Evolutionary conservation across 768 basidiomycete species (phyloP).

Genomic region (Termitomyces sp.): DNA sequence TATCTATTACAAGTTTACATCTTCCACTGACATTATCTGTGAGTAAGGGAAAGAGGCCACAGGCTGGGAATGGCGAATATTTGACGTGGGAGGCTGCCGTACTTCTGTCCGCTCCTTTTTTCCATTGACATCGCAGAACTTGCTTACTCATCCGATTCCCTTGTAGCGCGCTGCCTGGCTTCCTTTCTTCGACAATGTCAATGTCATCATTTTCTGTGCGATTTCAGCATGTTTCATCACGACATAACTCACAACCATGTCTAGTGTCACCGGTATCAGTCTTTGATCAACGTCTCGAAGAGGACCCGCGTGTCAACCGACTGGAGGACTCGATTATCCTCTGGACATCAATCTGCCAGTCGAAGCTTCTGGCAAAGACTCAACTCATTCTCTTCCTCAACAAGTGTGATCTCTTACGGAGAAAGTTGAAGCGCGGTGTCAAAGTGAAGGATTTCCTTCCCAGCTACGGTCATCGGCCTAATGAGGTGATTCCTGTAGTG

Average conservation of each 20-base stretch:
- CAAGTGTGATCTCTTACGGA: conserved; percentile 66
- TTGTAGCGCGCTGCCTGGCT: conserved; percentile 73
- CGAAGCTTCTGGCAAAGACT: conserved; percentile 58
- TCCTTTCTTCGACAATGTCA: conserved; percentile 76
- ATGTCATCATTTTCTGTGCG: conserved; percentile 71
- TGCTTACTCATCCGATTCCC: conserved; percentile 12
- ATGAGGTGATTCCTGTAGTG: conserved; percentile 60
- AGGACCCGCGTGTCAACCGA: conserved; percentile 69
- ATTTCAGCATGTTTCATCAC: not conserved
- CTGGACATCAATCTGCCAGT: conserved; percentile 70
- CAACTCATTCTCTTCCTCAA: conserved; percentile 66
- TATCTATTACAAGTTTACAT: not conserved
- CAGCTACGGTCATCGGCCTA: conserved; percentile 67
- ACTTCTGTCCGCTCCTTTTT: conserved; percentile 47
- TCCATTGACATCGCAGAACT: conserved; percentile 1
- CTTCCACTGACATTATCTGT: conserved; percentile 1
- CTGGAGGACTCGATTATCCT: conserved; percentile 72
- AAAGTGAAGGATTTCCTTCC: conserved; percentile 57
- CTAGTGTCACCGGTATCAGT: conserved; percentile 73
- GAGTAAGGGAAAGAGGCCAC: conserved; percentile 29
- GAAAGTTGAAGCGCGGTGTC: conserved; percentile 62
- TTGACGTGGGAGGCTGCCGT: conserved; percentile 76
- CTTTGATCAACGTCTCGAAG: conserved; percentile 72
- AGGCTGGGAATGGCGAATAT: conserved; percentile 66
- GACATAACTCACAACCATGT: conserved; percentile 3